A percentile compares a stretch with the other conserved stretches of the same genome.
phyloP scores from a whole-genome alignment of 495 filamentous ascomycete genomes.

The Staphylotrichum longicolle region DNA sequence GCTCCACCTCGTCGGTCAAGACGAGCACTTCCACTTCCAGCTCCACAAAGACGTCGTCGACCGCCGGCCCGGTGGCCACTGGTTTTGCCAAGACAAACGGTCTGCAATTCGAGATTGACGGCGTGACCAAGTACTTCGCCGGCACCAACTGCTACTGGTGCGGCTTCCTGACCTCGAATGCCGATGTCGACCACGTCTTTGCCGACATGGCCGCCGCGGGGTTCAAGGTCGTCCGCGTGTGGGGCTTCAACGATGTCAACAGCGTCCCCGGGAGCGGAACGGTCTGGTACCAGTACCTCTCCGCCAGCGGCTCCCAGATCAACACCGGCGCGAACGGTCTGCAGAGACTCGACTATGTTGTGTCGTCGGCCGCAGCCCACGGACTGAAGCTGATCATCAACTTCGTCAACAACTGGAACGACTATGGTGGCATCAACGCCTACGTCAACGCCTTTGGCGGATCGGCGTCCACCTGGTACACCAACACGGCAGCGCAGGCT shows the following conservation, averaged over 20 bases:
- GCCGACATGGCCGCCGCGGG: constrained; percentile 51
- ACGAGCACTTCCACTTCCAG: too few relatives aligned
- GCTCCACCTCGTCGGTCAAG: too few relatives aligned
- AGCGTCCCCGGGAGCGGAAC: constrained; percentile 43
- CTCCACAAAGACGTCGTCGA: too few relatives aligned
- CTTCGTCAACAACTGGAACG: constrained; percentile 58
- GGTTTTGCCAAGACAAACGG: constrained; percentile 20
- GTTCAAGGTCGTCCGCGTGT: constrained; percentile 65
- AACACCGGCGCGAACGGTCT: constrained; percentile 66
- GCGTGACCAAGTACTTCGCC: constrained; percentile 58
- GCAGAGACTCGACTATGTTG: constrained; percentile 59
- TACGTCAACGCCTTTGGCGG: constrained; percentile 63
- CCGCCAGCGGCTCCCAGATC: constrained; percentile 54
- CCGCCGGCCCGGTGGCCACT: not conserved
- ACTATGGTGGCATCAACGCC: constrained; percentile 64
- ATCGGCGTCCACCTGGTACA: constrained; percentile 54
- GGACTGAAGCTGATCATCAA: constrained; percentile 53
- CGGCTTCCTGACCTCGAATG: constrained; percentile 61
- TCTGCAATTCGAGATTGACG: constrained; percentile 58
- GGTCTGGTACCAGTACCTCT: constrained; percentile 61
- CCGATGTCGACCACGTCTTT: constrained; percentile 59
- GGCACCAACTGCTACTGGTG: constrained; percentile 77
- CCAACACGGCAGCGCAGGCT: constrained; percentile 50
- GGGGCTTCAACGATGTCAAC: constrained; percentile 65
- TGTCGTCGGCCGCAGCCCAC: constrained; percentile 51